phyloP scores from a whole-genome alignment of 208 protist species.

The Crithidia bombi region DNA sequence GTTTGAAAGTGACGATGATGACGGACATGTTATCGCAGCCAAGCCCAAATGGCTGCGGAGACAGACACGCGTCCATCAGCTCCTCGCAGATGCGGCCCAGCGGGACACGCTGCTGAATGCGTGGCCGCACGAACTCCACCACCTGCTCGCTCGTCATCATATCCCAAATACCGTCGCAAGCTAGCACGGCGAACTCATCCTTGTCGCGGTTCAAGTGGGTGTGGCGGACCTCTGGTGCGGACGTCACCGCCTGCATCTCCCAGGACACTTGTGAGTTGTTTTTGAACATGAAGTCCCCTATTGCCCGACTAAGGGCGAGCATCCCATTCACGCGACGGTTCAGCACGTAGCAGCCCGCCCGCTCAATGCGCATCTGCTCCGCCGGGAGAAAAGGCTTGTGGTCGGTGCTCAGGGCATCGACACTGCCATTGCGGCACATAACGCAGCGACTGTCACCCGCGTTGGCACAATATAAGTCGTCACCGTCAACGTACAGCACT shows the following conservation, averaged over 20 bases:
- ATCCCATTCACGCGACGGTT: slow-evolving; percentile 94
- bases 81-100: slow-evolving; percentile 67
- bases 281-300: slow-evolving; percentile 96
- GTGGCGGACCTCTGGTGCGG: slow-evolving; percentile 77
- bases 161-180: slow-evolving; percentile 95
- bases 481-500: slow-evolving; percentile 75
- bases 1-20: slow-evolving; percentile 89
- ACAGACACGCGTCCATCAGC: slow-evolving; percentile 84
- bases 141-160: slow-evolving; percentile 90
- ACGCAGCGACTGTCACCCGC: slow-evolving; percentile 93
- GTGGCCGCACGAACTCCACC: slow-evolving; percentile 74
- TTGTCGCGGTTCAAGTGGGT: slow-evolving; percentile 71
- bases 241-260: slow-evolving; percentile 93
- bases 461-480: slow-evolving; percentile 91
- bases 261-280: slow-evolving; percentile 75
- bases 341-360: slow-evolving; percentile 91
- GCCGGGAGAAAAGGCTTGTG: slow-evolving; percentile 91
- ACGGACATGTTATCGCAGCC: slow-evolving; percentile 94
- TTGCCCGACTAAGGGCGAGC: slow-evolving; percentile 93
- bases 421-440: slow-evolving; percentile 81
- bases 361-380: slow-evolving; percentile 90
- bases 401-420: slow-evolving; percentile 92
- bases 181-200: slow-evolving; percentile 90
- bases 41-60: slow-evolving; percentile 78
- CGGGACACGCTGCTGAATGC: slow-evolving; percentile 65